Percentiles rank a stretch among this genome's conserved stretches.
Conservation (phyloP, 2,329 filamentous ascomycete genomes). For the Penicillium hesseltinei region DNA sequence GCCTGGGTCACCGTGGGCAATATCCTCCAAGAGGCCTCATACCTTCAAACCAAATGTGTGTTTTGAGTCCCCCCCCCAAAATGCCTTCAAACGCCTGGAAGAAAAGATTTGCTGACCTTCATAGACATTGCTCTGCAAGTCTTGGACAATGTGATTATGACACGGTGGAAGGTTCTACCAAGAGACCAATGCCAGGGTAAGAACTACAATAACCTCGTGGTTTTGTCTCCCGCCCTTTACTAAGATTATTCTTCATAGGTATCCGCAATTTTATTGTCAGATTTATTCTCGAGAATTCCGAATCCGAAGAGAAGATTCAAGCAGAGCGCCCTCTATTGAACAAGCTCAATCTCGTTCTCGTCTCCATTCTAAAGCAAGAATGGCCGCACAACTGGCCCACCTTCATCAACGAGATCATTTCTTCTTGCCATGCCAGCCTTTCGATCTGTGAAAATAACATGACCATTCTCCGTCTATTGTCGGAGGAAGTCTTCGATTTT, state of each 20-base stretch:
- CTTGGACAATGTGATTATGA: conserved; percentile 97
- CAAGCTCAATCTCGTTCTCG: conserved; percentile 96
- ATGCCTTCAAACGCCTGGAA: background rate
- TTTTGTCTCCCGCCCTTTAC: background rate
- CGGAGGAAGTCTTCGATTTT: conserved; percentile 98
- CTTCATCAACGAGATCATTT: conserved; percentile 99
- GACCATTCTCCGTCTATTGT: conserved; percentile 91
- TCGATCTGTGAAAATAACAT: conserved; percentile 99
- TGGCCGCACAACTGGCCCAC: conserved; percentile 99
- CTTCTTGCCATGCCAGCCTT: conserved; percentile 89
- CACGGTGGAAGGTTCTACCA: conserved; percentile 96
- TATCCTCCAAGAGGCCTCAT: conserved; percentile 88
- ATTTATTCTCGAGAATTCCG: conserved; percentile 93
- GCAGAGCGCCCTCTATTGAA: conserved; percentile 86
- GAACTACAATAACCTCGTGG: background rate
- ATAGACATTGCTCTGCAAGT: conserved; percentile 91
- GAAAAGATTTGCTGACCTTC: conserved; percentile 32
- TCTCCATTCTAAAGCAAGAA: conserved; percentile 97
- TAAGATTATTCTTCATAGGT: conserved; percentile 53
- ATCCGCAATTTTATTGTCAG: conserved; percentile 99
- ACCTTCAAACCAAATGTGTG: conserved; percentile 94
- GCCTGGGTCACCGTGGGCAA: conserved; percentile 97
- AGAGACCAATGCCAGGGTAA: conserved; percentile 90
- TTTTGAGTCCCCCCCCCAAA: conserved; percentile 20
- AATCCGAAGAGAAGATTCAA: conserved; percentile 82